Base-by-base conservation (phyloP, 441 rosid genomes). In the Breynia disticha region DNA sequence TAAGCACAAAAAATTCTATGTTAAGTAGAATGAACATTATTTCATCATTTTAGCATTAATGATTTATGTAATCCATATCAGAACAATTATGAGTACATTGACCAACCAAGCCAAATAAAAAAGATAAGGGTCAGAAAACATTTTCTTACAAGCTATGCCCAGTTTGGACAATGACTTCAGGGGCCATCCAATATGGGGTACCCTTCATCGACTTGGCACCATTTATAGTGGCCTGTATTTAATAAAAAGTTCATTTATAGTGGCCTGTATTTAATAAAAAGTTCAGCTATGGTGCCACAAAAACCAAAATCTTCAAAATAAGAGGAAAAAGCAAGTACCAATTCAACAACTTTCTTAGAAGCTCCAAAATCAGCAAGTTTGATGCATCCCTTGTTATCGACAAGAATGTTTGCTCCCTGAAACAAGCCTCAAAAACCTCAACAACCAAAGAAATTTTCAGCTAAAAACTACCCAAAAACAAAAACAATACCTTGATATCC, bases 131-230 rank as follows among this genome's bases (percentile, higher is more conserved):
- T 52, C 35, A 38, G 48, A 68, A 24, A 60, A 11, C 14, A n/a
- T 50, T 19, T 60, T 50, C 87, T 80, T 81, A 94, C 99, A 80
- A 94, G 80, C 86, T 82, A 72, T 94, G 99, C 54, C 97, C 99
- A 50, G 97, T 94, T 74, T 94, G 97, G 71, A 82, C 86, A 78
- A 94, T 94, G 64, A 94, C 99, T 82, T 94, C 99, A 19, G 99
- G 97, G 71, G 96, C 97, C 97, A 94, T 94, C 96, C 99, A 94
- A 68, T 90, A 90, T 24, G 97, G 88, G 51, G 99, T 94, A 61
- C 99, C 99, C 79, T 90, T 94, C 97, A 90, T 90, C 48, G 99
- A 94, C 77, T 94, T 94, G 57, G 97, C 99, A 66, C 96, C 95
- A 20, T 83, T 77, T 38, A 90, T 65, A 41, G 97, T 90, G 66